Evolutionary conservation across 257 asterid genomes (phyloP).

Genomic region (Buddleja alternifolia): DNA sequence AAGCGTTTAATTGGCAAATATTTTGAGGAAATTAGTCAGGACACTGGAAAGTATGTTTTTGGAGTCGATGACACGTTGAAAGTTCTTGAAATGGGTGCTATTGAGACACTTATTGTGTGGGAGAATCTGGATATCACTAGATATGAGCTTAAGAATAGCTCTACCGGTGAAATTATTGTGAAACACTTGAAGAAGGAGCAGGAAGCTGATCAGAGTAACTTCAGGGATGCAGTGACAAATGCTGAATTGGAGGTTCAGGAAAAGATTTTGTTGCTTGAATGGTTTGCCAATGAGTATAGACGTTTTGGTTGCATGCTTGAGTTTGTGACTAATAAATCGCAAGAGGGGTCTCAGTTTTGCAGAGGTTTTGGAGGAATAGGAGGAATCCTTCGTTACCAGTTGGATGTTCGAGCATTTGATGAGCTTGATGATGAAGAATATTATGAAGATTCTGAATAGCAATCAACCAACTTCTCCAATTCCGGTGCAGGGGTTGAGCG

Average conservation of each 20-base stretch:
- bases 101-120: conserved; percentile 50
- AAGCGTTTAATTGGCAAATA: conserved; percentile 46
- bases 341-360: conserved; percentile 51
- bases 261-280: conserved; percentile 38
- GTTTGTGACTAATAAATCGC: conserved; percentile 46
- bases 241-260: conserved; percentile 48
- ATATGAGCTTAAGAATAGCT: conserved; percentile 33
- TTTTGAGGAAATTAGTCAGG: conserved; percentile 52
- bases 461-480: conserved; percentile 33
- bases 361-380: conserved; percentile 52
- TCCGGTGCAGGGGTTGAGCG: conserved; percentile 43
- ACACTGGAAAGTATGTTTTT: conserved; percentile 49
- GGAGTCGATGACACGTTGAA: conserved; percentile 47
- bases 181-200: conserved; percentile 47
- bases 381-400: conserved; percentile 45
- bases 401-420: conserved; percentile 46
- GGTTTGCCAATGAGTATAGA: conserved; percentile 40
- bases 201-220: conserved; percentile 41
- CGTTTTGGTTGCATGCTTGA: conserved; percentile 45
- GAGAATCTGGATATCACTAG: conserved; percentile 45
- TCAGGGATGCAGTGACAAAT: conserved; percentile 40
- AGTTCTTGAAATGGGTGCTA: conserved; percentile 50
- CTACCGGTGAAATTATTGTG: conserved; percentile 33
- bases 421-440: conserved; percentile 40
- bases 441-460: conserved; percentile 46